A percentile compares a stretch with the other conserved stretches of the same genome.
Evolutionary conservation across 2,329 filamentous ascomycete species (phyloP).

Genomic region (Fusarium odoratissimum): DNA sequence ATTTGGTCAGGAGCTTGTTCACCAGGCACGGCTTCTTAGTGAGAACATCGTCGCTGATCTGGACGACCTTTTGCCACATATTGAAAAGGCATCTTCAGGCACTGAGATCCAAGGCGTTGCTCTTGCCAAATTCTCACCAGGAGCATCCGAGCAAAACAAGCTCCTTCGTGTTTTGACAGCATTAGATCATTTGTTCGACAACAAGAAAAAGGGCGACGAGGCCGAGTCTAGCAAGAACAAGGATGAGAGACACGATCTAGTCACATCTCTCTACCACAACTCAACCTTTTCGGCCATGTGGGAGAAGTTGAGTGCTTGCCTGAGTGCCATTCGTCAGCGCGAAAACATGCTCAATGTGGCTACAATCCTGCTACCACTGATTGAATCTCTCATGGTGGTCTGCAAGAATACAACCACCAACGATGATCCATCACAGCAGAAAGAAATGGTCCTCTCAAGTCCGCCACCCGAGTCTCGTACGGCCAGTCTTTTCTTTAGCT

Average conservation of each 20-base stretch:
- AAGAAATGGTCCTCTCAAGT: constrained; percentile 79
- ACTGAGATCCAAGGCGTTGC: constrained; percentile 97
- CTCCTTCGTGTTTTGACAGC: constrained; percentile 91
- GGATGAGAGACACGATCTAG: constrained; percentile 81
- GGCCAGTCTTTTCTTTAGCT: constrained; percentile 93
- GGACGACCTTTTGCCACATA: constrained; percentile 85
- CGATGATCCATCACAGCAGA: constrained; percentile 69
- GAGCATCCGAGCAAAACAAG: constrained; percentile 97
- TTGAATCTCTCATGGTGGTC: constrained; percentile 98
- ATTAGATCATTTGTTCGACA: constrained; percentile 94
- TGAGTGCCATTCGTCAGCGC: constrained; percentile 87
- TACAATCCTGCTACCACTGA: constrained; percentile 91
- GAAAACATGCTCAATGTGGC: constrained; percentile 98
- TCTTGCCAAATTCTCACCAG: constrained; percentile 93
- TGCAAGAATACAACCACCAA: constrained; percentile 95
- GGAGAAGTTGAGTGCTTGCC: constrained; percentile 89
- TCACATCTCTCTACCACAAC: constrained; percentile 90
- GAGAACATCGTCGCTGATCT: constrained; percentile 87
- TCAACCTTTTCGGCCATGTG: constrained; percentile 90
- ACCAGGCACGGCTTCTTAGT: constrained; percentile 86
- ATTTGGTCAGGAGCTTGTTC: constrained; percentile 93
- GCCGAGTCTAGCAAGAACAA: constrained; percentile 63
- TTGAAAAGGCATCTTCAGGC: constrained; percentile 85
- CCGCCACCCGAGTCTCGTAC: constrained; percentile 82
- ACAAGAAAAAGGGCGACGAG: constrained; percentile 71